Evolutionary conservation across 2,329 filamentous ascomycete genomes (phyloP).

Genomic region (Xylaria sp.): DNA sequence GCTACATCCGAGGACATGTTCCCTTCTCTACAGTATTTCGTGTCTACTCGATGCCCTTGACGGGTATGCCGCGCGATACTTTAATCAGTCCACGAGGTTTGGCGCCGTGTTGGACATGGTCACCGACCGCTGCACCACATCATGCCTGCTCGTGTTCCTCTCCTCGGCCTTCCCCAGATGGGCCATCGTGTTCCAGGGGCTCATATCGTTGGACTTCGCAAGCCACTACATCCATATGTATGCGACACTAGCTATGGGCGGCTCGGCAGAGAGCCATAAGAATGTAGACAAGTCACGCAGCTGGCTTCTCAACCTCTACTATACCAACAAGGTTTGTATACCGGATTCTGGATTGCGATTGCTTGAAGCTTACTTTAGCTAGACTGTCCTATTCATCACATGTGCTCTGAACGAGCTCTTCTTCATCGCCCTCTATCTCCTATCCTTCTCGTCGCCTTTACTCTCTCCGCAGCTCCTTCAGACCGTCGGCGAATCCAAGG

Average conservation of each 20-base stretch:
- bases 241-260: conserved; percentile 88
- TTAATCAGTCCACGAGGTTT: conserved; percentile 92
- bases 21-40: conserved; percentile 88
- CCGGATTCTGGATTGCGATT: not conserved
- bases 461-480: conserved; percentile 85
- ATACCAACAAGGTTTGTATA: conserved; percentile 86
- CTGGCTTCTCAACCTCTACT: conserved; percentile 93
- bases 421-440: conserved; percentile 97
- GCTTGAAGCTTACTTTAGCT: conserved; percentile 35
- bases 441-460: conserved; percentile 92
- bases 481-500: conserved; percentile 64
- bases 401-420: conserved; percentile 94
- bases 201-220: conserved; percentile 92
- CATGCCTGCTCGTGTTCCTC: conserved; percentile 93
- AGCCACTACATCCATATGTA: conserved; percentile 99
- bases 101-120: conserved; percentile 99
- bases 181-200: conserved; percentile 91
- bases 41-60: conserved; percentile 96
- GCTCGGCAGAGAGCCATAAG: conserved; percentile 86
- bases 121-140: conserved; percentile 95
- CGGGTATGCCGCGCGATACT: conserved; percentile 89
- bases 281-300: conserved; percentile 88
- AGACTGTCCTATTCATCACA: conserved; percentile 91
- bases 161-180: conserved; percentile 94
- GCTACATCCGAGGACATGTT: conserved; percentile 95